phyloP scores from a whole-genome alignment of 2,329 filamentous ascomycete species.

The Chaetomium sp. region DNA sequence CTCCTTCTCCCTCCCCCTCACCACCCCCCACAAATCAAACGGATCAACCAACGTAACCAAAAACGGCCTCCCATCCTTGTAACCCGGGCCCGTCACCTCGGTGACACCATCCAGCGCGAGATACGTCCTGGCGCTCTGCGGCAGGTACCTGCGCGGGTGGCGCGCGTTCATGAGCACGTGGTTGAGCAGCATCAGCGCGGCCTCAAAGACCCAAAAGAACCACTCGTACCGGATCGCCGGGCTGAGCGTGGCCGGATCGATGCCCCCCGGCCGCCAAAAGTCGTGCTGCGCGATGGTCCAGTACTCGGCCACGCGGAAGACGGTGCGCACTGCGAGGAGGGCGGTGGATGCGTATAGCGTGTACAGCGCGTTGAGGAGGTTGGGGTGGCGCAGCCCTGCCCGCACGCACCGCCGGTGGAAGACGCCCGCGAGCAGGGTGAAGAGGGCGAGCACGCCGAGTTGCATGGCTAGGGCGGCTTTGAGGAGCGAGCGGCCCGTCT shows the following conservation, averaged over 20 bases:
- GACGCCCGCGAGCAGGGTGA: constrained; percentile 49
- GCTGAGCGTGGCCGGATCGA: constrained; percentile 49
- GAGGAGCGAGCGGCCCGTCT: constrained; percentile 50
- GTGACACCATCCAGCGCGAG: constrained; percentile 53
- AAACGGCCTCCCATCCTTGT: constrained; percentile 50
- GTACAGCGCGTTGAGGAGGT: constrained; percentile 44
- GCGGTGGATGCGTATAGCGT: constrained; percentile 57
- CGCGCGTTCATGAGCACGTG: constrained; percentile 49
- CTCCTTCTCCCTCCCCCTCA: constrained; percentile 32
- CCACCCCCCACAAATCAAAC: constrained; percentile 36
- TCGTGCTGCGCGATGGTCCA: constrained; percentile 50
- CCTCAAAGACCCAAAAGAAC: constrained; percentile 63
- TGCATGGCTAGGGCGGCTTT: constrained; percentile 58
- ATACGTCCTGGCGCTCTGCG: constrained; percentile 52
- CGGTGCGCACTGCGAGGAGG: constrained; percentile 54
- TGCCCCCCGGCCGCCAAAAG: constrained; percentile 45
- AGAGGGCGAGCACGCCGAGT: constrained; percentile 53
- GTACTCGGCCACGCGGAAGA: constrained; percentile 63
- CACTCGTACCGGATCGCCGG: constrained; percentile 58
- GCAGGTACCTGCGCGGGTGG: constrained; percentile 56
- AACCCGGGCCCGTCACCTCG: constrained; percentile 53
- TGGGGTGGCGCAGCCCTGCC: constrained; percentile 41
- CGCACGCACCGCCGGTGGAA: constrained; percentile 52
- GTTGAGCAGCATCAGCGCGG: constrained; percentile 55
- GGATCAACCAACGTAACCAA: constrained; percentile 46